Conservation (phyloP, 495 filamentous ascomycete species). For the Penicillium cataractarum region DNA sequence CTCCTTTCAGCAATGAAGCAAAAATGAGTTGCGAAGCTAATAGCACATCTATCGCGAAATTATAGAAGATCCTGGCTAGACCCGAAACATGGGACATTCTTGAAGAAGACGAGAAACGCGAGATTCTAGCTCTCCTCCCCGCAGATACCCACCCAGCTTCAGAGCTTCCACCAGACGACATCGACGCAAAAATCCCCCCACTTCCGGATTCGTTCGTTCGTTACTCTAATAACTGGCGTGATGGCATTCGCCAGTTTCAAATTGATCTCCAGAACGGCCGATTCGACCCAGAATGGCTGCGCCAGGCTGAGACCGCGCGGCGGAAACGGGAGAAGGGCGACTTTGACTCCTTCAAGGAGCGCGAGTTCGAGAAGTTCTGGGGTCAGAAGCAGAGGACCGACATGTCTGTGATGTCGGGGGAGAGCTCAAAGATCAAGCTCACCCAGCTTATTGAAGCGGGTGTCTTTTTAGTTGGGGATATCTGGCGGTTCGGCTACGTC, state of each 20-base stretch:
- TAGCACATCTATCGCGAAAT: conserved; percentile 3
- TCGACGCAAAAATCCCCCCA: conserved; percentile 40
- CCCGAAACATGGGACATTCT: conserved; percentile 62
- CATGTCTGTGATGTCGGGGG: conserved; percentile 43
- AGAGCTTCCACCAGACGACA: conserved; percentile 37
- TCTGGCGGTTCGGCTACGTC: conserved; percentile 48
- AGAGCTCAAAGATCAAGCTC: conserved; percentile 54
- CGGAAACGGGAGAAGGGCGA: conserved; percentile 63
- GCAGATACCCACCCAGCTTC: conserved; percentile 45
- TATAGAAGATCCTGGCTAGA: conserved; percentile 58
- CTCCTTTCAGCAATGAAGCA: background rate
- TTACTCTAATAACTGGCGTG: conserved; percentile 55
- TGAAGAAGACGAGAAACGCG: conserved; percentile 55
- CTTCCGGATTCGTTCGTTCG: conserved; percentile 50
- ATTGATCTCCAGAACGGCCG: conserved; percentile 63
- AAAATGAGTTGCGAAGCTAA: background rate
- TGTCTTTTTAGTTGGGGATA: conserved; percentile 53
- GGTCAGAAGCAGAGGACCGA: conserved; percentile 60
- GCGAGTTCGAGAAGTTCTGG: conserved; percentile 72
- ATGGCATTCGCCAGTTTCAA: conserved; percentile 56
- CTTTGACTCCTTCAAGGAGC: conserved; percentile 70
- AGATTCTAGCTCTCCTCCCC: conserved; percentile 60
- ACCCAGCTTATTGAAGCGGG: conserved; percentile 48
- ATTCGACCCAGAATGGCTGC: conserved; percentile 68
- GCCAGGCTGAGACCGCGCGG: conserved; percentile 64